Percentiles rank a stretch among this genome's conserved stretches.
phyloP scores from a whole-genome alignment of 805 yeast species.

The Wickerhamiella lipophila region DNA sequence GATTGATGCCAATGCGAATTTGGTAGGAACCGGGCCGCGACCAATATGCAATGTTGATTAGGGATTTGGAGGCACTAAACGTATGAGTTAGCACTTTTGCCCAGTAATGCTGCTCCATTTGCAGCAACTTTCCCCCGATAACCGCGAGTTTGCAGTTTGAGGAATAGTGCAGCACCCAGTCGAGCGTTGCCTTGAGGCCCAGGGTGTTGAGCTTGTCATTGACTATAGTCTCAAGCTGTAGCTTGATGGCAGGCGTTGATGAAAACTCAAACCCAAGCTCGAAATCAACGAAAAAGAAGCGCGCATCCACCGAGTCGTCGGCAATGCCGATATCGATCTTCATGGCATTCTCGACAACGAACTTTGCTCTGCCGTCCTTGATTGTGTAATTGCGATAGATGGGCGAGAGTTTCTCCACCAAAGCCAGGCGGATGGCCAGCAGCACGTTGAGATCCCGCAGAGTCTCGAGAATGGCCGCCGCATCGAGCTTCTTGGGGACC shows the following conservation, averaged over 20 bases:
- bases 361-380: conserved; percentile 62
- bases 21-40: conserved; percentile 32
- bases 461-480: conserved; percentile 45
- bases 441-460: conserved; percentile 59
- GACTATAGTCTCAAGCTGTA: conserved; percentile 41
- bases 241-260: conserved; percentile 25
- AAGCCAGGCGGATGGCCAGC: conserved; percentile 62
- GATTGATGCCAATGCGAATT: conserved; percentile 40
- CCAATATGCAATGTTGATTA: conserved; percentile 56
- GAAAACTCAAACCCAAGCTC: conserved; percentile 39
- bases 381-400: conserved; percentile 52
- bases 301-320: conserved; percentile 46
- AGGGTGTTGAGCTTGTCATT: conserved; percentile 38
- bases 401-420: conserved; percentile 43
- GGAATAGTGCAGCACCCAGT: conserved; percentile 45
- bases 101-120: conserved; percentile 42
- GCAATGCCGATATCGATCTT: conserved; percentile 68
- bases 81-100: conserved; percentile 46
- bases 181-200: conserved; percentile 43
- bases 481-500: conserved; percentile 37
- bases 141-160: conserved; percentile 52
- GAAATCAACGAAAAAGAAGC: conserved; percentile 69
- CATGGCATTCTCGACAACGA: conserved; percentile 51
- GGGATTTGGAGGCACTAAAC: conserved; percentile 39
- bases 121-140: conserved; percentile 44